phyloP scores from a whole-genome alignment of 371 early-diverging fungal genomes.

The Apophysomyces elegans region DNA sequence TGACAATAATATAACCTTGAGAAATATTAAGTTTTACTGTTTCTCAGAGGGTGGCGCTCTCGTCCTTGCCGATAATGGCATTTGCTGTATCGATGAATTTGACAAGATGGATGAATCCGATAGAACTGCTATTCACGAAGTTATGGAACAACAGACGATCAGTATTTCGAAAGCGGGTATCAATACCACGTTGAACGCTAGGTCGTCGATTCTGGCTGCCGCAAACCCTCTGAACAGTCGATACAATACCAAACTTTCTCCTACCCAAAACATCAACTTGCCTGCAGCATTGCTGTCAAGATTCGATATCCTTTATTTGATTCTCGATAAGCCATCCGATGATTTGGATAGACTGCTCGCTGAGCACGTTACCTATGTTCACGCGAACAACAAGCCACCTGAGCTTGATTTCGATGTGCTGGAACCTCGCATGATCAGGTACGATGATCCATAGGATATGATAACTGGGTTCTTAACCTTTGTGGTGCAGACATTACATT shows the following conservation, averaged over 20 bases:
- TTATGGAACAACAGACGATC: conserved; percentile 97
- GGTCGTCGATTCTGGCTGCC: conserved; percentile 90
- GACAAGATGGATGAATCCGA: conserved; percentile 93
- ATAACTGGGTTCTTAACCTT: neutral
- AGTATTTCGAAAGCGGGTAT: conserved; percentile 94
- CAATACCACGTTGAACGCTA: conserved; percentile 91
- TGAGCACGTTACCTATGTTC: conserved; percentile 92
- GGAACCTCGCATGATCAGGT: conserved; percentile 74
- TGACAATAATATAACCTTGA: neutral
- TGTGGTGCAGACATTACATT: conserved; percentile 77
- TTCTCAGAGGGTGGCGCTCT: conserved; percentile 24
- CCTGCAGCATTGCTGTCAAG: conserved; percentile 96
- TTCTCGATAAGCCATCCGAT: conserved; percentile 81
- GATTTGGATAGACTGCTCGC: conserved; percentile 82
- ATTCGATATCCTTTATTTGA: conserved; percentile 96
- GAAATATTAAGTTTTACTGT: neutral
- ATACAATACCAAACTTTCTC: conserved; percentile 80
- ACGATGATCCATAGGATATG: conserved; percentile 7
- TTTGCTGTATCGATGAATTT: conserved; percentile 97
- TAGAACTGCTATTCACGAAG: conserved; percentile 92
- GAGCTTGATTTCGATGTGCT: conserved; percentile 65
- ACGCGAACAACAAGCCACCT: conserved; percentile 82
- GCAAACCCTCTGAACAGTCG: conserved; percentile 90
- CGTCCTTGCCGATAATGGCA: conserved; percentile 90
- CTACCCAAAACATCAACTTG: conserved; percentile 94